A percentile compares a stretch with the other conserved stretches of the same genome.
Conservation (phyloP, 495 filamentous ascomycete genomes). For the Hypoxylon cercidicola region DNA sequence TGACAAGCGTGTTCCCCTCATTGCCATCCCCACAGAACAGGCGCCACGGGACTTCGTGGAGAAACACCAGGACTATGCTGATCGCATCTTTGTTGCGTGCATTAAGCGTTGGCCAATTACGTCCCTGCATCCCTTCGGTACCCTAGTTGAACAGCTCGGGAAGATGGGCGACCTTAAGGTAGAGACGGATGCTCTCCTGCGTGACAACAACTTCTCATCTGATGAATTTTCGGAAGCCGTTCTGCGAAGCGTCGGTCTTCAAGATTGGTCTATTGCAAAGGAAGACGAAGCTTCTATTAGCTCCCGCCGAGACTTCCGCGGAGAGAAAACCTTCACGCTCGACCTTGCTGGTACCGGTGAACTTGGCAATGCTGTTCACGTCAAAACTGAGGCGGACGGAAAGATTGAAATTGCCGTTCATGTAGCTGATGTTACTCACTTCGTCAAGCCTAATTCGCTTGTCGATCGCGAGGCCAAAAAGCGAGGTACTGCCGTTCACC, state of each 20-base stretch:
- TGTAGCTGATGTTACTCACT: slow-evolving; percentile 95
- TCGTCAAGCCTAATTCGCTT: slow-evolving; percentile 94
- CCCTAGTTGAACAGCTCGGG: slow-evolving; percentile 94
- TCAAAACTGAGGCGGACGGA: slow-evolving; percentile 82
- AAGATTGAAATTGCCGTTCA: slow-evolving; percentile 95
- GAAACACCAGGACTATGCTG: slow-evolving; percentile 96
- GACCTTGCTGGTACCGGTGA: slow-evolving; percentile 84
- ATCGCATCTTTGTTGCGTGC: slow-evolving; percentile 97
- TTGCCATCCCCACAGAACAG: slow-evolving; percentile 98
- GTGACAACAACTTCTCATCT: slow-evolving; percentile 97
- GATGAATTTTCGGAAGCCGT: slow-evolving; percentile 99
- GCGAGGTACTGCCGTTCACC: slow-evolving; percentile 92
- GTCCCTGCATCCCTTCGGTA: slow-evolving; percentile 98
- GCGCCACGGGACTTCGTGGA: slow-evolving; percentile 98
- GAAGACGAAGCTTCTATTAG: slow-evolving; percentile 81
- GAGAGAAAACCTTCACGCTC: slow-evolving; percentile 90
- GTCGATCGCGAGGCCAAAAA: slow-evolving; percentile 99
- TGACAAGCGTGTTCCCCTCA: slow-evolving; percentile 96
- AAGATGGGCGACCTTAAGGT: slow-evolving; percentile 97
- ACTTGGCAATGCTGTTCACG: slow-evolving; percentile 90
- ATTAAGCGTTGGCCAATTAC: slow-evolving; percentile 99
- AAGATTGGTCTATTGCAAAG: slow-evolving; percentile 86
- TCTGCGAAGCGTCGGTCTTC: slow-evolving; percentile 87
- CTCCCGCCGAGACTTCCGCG: slow-evolving; percentile 88
- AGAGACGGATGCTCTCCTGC: slow-evolving; percentile 94